phyloP scores from a whole-genome alignment of 225 moss, liverwort and hornwort species.

The Bryum argenteum region DNA sequence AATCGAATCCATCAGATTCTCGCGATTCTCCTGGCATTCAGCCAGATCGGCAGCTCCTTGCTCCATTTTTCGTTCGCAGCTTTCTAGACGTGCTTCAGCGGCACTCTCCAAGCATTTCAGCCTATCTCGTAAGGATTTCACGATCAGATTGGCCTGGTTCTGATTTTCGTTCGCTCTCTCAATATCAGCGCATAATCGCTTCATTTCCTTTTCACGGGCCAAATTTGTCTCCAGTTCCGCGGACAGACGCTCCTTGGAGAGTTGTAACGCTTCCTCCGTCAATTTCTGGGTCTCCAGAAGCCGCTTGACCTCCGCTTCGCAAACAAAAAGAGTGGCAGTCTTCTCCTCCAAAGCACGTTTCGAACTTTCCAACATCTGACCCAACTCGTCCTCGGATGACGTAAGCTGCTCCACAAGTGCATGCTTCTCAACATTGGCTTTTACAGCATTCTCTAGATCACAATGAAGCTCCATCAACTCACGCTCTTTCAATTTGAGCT shows the following conservation, averaged over 20 bases:
- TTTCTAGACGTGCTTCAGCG: constrained; percentile 52
- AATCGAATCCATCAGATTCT: constrained; percentile 40
- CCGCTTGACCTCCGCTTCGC: constrained; percentile 50
- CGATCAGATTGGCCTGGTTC: constrained; percentile 42
- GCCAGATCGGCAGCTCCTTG: constrained; percentile 40
- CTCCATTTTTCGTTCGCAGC: constrained; percentile 48
- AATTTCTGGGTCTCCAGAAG: constrained; percentile 51
- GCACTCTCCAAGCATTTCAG: constrained; percentile 68
- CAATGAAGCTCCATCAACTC: constrained; percentile 73
- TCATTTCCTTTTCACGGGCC: constrained; percentile 54
- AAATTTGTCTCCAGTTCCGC: constrained; percentile 42
- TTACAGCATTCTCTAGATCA: constrained; percentile 60
- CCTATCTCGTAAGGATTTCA: constrained; percentile 57
- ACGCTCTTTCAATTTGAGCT: constrained; percentile 64
- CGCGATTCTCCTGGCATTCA: constrained; percentile 47
- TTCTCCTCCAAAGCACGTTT: constrained; percentile 65
- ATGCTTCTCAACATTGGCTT: constrained; percentile 45
- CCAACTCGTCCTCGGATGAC: constrained; percentile 52
- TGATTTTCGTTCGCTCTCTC: constrained; percentile 60
- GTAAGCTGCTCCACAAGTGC: constrained; percentile 50
- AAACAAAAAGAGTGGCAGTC: constrained; percentile 38
- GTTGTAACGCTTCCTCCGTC: constrained; percentile 68
- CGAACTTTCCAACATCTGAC: constrained; percentile 46
- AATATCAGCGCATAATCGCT: constrained; percentile 62
- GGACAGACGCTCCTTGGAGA: constrained; percentile 51